Percentiles rank a stretch among this genome's conserved stretches.
Evolutionary conservation across 2,329 filamentous ascomycete species (phyloP).

Genomic region (Clonostachys solani): DNA sequence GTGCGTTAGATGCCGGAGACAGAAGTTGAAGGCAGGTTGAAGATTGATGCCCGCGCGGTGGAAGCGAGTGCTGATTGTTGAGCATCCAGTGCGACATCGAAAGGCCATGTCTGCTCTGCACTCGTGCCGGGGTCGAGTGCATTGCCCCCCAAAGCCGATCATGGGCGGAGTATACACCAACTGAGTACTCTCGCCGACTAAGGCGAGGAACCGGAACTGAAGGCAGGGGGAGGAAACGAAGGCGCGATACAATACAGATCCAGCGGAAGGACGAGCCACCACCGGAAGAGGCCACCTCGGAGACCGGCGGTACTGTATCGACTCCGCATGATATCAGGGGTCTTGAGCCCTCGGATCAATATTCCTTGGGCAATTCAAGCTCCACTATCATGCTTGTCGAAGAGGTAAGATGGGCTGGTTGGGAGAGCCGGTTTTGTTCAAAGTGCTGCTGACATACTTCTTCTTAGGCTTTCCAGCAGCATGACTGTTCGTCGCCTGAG

Average conservation of each 20-base stretch:
- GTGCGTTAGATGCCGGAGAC: background rate
- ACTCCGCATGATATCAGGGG: no score
- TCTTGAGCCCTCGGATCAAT: background rate
- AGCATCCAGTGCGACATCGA: background rate
- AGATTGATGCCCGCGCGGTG: no score
- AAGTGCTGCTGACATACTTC: background rate
- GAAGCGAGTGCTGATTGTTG: no score
- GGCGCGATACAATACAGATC: no score
- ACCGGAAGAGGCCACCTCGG: no score
- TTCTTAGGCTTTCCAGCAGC: background rate
- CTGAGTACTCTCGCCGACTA: no score
- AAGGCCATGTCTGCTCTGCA: background rate
- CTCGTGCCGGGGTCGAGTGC: background rate
- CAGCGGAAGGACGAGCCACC: no score
- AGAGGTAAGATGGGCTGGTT: constrained; percentile 10
- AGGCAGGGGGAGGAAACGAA: no score
- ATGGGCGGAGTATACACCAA: no score
- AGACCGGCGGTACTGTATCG: no score
- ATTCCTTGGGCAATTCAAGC: background rate
- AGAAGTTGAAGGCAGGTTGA: background rate
- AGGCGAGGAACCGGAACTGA: no score
- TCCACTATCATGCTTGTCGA: background rate
- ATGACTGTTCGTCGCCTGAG: background rate
- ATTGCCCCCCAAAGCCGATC: background rate
- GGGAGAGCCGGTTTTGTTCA: background rate